Base-by-base conservation (phyloP, 768 basidiomycete genomes). In the Tricholomella constricta region DNA sequence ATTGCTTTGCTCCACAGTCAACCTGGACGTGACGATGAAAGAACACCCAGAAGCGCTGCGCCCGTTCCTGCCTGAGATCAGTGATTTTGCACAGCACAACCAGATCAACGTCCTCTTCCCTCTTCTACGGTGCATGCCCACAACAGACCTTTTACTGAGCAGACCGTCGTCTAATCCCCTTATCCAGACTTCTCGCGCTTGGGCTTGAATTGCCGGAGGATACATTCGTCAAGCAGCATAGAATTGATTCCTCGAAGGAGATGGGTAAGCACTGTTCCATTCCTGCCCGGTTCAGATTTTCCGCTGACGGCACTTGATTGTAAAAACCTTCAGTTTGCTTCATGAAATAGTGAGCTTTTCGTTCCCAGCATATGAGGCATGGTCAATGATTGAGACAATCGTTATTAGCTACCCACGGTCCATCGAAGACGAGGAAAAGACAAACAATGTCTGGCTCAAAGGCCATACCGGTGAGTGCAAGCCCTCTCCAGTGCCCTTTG, bases 381-480 rank as follows among this genome's bases (percentile, higher is more conserved):
- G 17, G 25, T 26, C 19, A 2, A 26, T 2, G 17, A 8, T 25
- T n/a, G n/a, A n/a, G n/a, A n/a, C n/a, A n/a, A 14, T 8, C 50
- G 12, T 31, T n/a, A 3, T 11, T 9, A 79, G 78, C 58, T 75
- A 72, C 55, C 76, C 75, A 6, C 72, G 76, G 20, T 63, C 71
- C 2, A 56, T 68, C 20, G 75, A 75, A 17, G 78, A 79, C 3
- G 78, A 80, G 55, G 47, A 54, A 23, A 71, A 71, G 43, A 68
- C 75, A 0, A 76, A 75, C 17, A 69, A 76, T 37, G 76, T 81
- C 3, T 81, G 78, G 78, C 59, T 80, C 22, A 80, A 81, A 54
- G 79, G 79, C 3, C 79, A 80, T 46, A 75, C 75, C 4, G 78
- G 78, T 75, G 47, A 3, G 51, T 36, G 9, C 3, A 12, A 3